Evolutionary conservation across 345 rosid genomes (phyloP).

Genomic region (Citrus unshiu): DNA sequence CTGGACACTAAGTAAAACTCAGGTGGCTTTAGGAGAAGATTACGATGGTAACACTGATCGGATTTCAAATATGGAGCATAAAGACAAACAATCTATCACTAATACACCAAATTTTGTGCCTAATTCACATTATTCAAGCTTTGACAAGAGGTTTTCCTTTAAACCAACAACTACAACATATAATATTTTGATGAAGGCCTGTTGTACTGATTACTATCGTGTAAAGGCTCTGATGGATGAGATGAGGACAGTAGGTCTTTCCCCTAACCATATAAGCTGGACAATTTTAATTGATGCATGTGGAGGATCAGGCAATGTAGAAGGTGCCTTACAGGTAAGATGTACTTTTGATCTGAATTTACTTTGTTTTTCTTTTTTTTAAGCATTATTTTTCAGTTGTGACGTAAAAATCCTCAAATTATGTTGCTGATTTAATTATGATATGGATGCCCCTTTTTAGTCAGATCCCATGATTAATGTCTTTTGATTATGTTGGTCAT

Average conservation of each 20-base stretch:
- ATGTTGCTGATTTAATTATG: background rate
- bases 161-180: constrained; percentile 70
- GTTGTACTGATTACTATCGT: constrained; percentile 65
- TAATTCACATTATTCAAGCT: constrained; percentile 34
- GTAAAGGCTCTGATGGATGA: constrained; percentile 78
- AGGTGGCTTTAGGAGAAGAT: constrained; percentile 28
- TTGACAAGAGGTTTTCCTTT: constrained; percentile 47
- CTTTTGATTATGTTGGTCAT: background rate
- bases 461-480: background rate
- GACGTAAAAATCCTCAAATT: background rate
- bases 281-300: constrained; percentile 74
- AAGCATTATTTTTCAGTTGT: background rate
- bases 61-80: constrained; percentile 16
- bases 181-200: constrained; percentile 81
- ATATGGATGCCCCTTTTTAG: background rate
- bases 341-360: constrained; percentile 4
- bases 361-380: background rate
- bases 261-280: constrained; percentile 82
- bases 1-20: constrained; percentile 50
- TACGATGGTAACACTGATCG: constrained; percentile 7
- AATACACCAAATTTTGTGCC: constrained; percentile 26
- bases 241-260: constrained; percentile 71
- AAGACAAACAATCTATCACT: constrained; percentile 2
- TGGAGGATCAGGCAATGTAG: constrained; percentile 68
- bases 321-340: constrained; percentile 75